These are phyloP conservation scores for Catharanthus roseus DNA, from an alignment of 257 asterid genomes.

Conservation along the genomic window DNA sequence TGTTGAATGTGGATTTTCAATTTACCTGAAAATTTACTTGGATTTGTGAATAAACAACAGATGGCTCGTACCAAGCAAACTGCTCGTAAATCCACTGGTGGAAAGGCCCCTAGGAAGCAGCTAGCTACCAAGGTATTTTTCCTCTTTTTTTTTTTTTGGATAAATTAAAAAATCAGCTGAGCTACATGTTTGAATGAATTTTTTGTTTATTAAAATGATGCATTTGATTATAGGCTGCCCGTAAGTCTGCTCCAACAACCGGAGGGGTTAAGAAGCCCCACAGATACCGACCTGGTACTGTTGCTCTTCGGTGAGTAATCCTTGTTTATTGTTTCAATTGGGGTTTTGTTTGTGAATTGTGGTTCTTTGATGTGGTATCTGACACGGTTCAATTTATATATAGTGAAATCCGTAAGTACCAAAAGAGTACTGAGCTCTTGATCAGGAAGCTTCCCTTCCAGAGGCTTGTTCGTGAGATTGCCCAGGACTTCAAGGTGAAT, in stretches of 20 bases:
- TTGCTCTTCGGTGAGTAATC: slow-evolving; percentile 54
- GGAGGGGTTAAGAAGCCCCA: slow-evolving; percentile 81
- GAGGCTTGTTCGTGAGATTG: slow-evolving; percentile 77
- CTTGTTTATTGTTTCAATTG: fast-evolving
- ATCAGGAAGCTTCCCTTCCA: slow-evolving; percentile 82
- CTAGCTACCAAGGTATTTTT: slow-evolving; percentile 58
- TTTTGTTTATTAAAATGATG: neutral
- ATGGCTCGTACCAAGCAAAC: slow-evolving; percentile 87
- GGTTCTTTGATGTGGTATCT: neutral
- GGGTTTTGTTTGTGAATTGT: neutral
- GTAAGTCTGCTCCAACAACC: slow-evolving; percentile 81
- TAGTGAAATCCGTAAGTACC: slow-evolving; percentile 74
- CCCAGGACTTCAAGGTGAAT: slow-evolving; percentile 73
- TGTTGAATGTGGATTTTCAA: neutral
- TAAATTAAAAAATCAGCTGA: too few relatives aligned
- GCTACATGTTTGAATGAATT: too few relatives aligned
- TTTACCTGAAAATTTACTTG: neutral
- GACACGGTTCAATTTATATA: neutral
- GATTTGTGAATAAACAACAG: neutral
- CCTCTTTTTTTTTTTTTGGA: neutral
- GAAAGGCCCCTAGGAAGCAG: slow-evolving; percentile 79
- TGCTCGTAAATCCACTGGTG: slow-evolving; percentile 74
- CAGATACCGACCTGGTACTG: slow-evolving; percentile 77
- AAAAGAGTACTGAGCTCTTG: slow-evolving; percentile 74
- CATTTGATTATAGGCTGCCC: slow-evolving; percentile 44